phyloP scores from a whole-genome alignment of 306 rosid genomes.

The Geum urbanum region DNA sequence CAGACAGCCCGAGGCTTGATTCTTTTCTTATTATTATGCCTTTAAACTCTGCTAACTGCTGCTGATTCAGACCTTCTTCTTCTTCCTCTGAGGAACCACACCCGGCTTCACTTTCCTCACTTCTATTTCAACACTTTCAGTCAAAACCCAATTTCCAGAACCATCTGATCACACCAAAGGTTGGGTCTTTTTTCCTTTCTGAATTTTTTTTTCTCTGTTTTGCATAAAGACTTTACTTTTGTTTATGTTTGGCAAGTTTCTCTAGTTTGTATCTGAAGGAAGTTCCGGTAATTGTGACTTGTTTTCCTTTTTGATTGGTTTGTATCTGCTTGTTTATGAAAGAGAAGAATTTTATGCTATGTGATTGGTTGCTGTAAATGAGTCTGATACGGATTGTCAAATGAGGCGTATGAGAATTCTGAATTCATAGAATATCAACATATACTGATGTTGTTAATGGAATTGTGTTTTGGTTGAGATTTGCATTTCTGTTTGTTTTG shows the following conservation, averaged over 20 bases:
- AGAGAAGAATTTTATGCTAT: neutral
- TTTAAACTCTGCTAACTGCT: neutral
- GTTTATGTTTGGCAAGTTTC: neutral
- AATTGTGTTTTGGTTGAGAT: conserved; percentile 1
- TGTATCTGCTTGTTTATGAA: neutral
- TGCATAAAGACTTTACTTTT: neutral
- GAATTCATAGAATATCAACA: neutral
- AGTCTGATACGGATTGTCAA: too few species aligned
- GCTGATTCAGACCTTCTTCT: conserved; percentile 4
- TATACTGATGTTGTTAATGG: neutral
- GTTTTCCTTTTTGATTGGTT: conserved; percentile 2
- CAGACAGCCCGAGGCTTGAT: conserved; percentile 1
- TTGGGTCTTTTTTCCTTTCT: neutral
- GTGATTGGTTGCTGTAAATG: neutral
- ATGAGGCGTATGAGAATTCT: neutral
- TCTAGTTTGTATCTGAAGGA: neutral
- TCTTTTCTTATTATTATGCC: conserved; percentile 11
- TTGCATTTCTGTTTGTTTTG: neutral
- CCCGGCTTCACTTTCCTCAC: conserved; percentile 11
- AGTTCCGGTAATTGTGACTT: neutral
- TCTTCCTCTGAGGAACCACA: conserved; percentile 3
- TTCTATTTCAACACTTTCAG: neutral
- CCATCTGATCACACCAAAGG: conserved; percentile 7
- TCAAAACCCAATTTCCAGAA: conserved; percentile 16
- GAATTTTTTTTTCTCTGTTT: neutral